Percentiles rank a stretch among this genome's conserved stretches.
These are phyloP conservation scores for Clonostachys byssicola DNA, from an alignment of 2,329 filamentous ascomycete genomes.

Conservation along the genomic window DNA sequence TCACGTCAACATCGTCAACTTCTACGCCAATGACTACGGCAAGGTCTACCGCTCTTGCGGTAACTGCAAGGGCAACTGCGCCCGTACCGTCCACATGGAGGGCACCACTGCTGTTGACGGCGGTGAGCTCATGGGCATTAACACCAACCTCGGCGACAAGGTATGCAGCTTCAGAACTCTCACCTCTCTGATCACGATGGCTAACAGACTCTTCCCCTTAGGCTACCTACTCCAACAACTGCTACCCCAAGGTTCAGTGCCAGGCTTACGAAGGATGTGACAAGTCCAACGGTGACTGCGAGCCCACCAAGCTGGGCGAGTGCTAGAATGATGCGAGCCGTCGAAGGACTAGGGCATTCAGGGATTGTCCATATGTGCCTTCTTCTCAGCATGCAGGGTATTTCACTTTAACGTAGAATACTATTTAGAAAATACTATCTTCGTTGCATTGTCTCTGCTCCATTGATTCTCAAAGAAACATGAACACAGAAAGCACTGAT, in stretches of 20 bases:
- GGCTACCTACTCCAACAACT: slow-evolving; percentile 22
- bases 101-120: slow-evolving; percentile 30
- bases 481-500: too few species aligned
- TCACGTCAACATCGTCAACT: slow-evolving; percentile 19
- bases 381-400: too few species aligned
- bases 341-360: too few species aligned
- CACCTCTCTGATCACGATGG: not conserved
- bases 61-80: slow-evolving; percentile 22
- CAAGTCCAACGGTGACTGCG: slow-evolving; percentile 17
- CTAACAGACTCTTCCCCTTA: slow-evolving; percentile 3
- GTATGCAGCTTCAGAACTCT: slow-evolving; percentile 1
- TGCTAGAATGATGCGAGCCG: slow-evolving; percentile 11
- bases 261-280: slow-evolving; percentile 21
- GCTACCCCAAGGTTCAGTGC: slow-evolving; percentile 17
- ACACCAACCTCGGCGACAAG: slow-evolving; percentile 27
- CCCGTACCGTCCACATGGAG: slow-evolving; percentile 37
- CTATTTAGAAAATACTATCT: too few species aligned
- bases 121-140: slow-evolving; percentile 38
- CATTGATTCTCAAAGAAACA: too few species aligned
- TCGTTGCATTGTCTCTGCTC: too few species aligned
- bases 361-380: too few species aligned
- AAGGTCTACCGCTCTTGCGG: slow-evolving; percentile 47
- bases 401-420: too few species aligned
- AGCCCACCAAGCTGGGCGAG: slow-evolving; percentile 15
- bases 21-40: slow-evolving; percentile 28